These are phyloP conservation scores for Pilasporangium apinafurcum DNA, from an alignment of 352 stramenopile genomes.

Conservation along the genomic window DNA sequence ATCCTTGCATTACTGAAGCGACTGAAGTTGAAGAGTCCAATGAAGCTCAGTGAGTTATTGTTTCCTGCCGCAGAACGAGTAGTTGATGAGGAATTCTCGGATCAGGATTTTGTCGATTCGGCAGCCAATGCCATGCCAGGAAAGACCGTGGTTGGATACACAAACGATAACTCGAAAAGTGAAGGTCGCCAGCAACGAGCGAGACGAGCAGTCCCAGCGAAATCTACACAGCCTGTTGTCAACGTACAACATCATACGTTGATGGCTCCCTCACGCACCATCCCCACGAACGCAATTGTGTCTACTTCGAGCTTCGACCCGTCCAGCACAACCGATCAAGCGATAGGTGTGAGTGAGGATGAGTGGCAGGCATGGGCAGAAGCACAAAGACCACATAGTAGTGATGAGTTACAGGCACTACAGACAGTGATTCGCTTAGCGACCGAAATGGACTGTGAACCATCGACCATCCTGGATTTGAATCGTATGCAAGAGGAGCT, in stretches of 20 bases:
- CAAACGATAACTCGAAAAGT: constrained; percentile 12
- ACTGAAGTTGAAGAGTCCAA: constrained; percentile 34
- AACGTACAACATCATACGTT: too few species aligned
- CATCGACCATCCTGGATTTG: constrained; percentile 44
- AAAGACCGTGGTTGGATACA: constrained; percentile 17
- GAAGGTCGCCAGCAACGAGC: too few species aligned
- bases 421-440: constrained; percentile 58
- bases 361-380: constrained; percentile 48
- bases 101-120: constrained; percentile 66
- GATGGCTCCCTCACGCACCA: too few species aligned
- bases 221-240: too few species aligned
- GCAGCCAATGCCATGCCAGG: constrained; percentile 38
- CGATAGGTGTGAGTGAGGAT: constrained; percentile 18
- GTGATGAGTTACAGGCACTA: constrained; percentile 46
- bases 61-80: constrained; percentile 32
- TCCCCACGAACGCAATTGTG: too few species aligned
- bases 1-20: constrained; percentile 42
- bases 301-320: background rate
- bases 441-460: constrained; percentile 59
- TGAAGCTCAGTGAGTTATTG: constrained; percentile 51
- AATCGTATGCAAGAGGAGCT: constrained; percentile 43
- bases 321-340: constrained; percentile 5
- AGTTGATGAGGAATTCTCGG: constrained; percentile 44
- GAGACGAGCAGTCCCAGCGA: too few species aligned
- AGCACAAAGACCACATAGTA: constrained; percentile 22